Conservation (phyloP, 805 yeast species). For the Cyberlindnera maritima region DNA sequence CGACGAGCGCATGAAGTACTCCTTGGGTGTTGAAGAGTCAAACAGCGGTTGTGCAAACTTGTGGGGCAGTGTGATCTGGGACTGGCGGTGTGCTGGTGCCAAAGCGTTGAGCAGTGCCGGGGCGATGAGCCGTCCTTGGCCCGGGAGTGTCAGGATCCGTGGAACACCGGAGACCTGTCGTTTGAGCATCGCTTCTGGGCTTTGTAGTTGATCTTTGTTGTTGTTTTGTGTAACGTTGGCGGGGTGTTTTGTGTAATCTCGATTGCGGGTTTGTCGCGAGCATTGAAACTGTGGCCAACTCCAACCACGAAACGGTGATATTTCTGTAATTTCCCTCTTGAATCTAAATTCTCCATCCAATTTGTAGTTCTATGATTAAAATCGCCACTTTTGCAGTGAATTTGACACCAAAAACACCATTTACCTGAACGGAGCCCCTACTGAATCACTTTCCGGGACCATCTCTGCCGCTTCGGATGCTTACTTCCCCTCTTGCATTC, state of each 20-base stretch:
- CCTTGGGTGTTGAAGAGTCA: constrained; percentile 8
- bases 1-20: constrained; percentile 29
- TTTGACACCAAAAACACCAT: too few relatives aligned
- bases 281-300: too few relatives aligned
- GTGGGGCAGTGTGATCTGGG: constrained; percentile 12
- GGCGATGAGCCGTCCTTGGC: constrained; percentile 25
- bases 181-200: constrained; percentile 14
- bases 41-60: constrained; percentile 13
- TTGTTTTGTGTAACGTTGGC: not conserved
- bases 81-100: constrained; percentile 10
- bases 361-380: too few relatives aligned
- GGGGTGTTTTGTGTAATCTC: not conserved
- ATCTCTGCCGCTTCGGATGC: constrained; percentile 2
- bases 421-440: too few relatives aligned
- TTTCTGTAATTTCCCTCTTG: too few relatives aligned
- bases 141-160: constrained; percentile 23
- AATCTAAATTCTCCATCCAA: too few relatives aligned
- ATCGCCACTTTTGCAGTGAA: too few relatives aligned
- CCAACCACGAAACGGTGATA: too few relatives aligned
- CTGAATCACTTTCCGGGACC: not conserved
- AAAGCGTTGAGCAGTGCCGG: constrained; percentile 11
- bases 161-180: constrained; percentile 5
- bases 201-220: not conserved
- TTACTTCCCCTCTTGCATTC: constrained; percentile 4
- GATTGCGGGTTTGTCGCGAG: not conserved